Conservation (phyloP, 2,329 filamentous ascomycete genomes). For the Fusarium sp. region DNA sequence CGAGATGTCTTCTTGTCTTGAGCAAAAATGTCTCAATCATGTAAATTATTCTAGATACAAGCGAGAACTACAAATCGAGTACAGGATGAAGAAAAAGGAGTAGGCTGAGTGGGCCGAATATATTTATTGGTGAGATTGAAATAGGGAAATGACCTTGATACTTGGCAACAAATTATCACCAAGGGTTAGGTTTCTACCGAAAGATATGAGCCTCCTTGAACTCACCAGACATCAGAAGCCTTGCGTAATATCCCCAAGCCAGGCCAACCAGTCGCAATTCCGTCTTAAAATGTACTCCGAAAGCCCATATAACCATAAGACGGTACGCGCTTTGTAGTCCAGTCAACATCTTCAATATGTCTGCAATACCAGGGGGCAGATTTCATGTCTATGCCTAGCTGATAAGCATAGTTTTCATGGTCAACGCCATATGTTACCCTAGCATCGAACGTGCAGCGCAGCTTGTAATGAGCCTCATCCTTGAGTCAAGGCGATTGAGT, state of each 20-base stretch:
- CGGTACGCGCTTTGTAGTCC: accelerated
- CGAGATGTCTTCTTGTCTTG: accelerated
- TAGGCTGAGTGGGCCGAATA: accelerated
- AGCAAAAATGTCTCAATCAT: background rate
- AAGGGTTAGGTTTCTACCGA: accelerated
- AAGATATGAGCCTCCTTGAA: background rate
- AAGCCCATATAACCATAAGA: background rate
- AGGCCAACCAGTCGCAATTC: background rate
- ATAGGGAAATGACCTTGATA: background rate
- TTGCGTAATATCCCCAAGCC: too few species aligned
- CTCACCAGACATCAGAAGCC: background rate
- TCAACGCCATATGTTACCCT: background rate
- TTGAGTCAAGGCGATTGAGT: background rate
- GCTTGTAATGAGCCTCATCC: background rate
- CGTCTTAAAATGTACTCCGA: too few species aligned
- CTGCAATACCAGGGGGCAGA: background rate
- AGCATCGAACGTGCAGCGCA: background rate
- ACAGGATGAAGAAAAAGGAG: too few species aligned
- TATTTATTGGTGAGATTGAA: background rate
- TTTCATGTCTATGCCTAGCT: background rate
- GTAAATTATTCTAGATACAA: background rate
- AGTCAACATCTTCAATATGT: background rate
- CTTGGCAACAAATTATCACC: accelerated
- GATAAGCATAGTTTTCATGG: background rate
- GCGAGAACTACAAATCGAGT: too few species aligned